Base-by-base conservation (phyloP, 345 rosid genomes). In the Hirschfeldia incana region DNA sequence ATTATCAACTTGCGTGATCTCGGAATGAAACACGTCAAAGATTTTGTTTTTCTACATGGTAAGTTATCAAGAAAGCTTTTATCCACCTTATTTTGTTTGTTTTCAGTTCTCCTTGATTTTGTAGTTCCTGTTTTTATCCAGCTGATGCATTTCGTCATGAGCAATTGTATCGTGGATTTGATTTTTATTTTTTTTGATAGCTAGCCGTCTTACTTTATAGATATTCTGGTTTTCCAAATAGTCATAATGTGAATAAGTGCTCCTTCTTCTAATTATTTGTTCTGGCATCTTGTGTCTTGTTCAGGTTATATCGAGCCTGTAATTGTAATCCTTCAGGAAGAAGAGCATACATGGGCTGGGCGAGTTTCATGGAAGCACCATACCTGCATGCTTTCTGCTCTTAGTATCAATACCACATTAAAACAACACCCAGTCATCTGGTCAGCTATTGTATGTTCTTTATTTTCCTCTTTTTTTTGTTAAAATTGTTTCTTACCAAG, bases 361-460 rank as follows among this genome's bases (percentile, higher is more conserved):
- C 87, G 97, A 73, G 77, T 89, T 73, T 75, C 92, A 57, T 95
- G 96, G 98, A 95, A 95, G 86, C 91, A 90, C 81, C 99, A 95
- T 74, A 93, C 99, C 74, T 90, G 98, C 89, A 86, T 81, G 91
- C 84, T 95, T 79, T 91, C 99, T 83, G 98, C 98, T 15, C 89
- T 95, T 81, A 95, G 98, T 83, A 93, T 95, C 82, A 95, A 93
- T 83, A 89, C 98, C 62, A 89, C 96, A 53, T 83, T 88, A 84
- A 93, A 93, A 88, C 98, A 91, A 82, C 97, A 94, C 76, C 97
- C 99, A 26, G 93, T 95, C 81, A 93, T 95, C 86, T 95, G 98
- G 98, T 93, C 99, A 80, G 90, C 92, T 73, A 73, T 67, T 85
- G 99, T 95, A 91, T 78, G 95, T 86, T 88, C 74, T 69, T 76